Base-by-base conservation (phyloP, 129 eudicot species). In the Escallonia herrerae region DNA sequence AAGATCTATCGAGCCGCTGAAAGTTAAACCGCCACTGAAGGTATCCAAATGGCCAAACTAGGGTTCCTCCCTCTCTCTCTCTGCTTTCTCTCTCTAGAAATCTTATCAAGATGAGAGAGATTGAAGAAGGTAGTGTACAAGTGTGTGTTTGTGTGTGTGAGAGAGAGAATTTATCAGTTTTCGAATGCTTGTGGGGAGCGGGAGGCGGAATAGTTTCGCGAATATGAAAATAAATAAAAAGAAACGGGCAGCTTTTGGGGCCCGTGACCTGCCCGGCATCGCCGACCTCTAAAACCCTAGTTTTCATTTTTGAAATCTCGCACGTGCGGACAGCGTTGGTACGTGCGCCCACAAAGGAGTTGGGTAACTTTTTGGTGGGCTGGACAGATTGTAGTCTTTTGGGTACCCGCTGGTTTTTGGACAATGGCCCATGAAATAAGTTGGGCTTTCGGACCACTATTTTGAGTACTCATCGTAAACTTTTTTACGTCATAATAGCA, bases 111-210 rank as follows among this genome's bases (percentile, higher is more conserved):
- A 11, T 47, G 10, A 64, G 39, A 46, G 22, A 57, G 50, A 22
- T 22, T 22, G 42, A 50, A 70, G 72, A 64, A 67, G 58, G 46
- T 48, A 6, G 42, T 70, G 8, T 62, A 38, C 33, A 47, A 6
- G 38, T 3, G n/a, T 51, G 62, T 11, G 43, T 7, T 40, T 48
- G 47, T 11, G 53, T 50, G 63, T 15, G 49, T 15, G 7, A 7
- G 3, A 12, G 7, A 5, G 9, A 4, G 15, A n/a, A 48, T 58
- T 3, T 46, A 59, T 70, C 33, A 22, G 33, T 22, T 22, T 22
- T 77, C 81, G 81, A 77, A 77, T 65, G 73, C 10, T 13, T 7
- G 9, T 60, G 53, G 62, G 64, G 60, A 77, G 81, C 81, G 81
- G 76, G 81, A 70, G 76, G 71, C 3, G 15, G 60, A 70, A 61